Evolutionary conservation across 1,139 yeast genomes (phyloP).

Genomic region (Ashbya aceris): DNA sequence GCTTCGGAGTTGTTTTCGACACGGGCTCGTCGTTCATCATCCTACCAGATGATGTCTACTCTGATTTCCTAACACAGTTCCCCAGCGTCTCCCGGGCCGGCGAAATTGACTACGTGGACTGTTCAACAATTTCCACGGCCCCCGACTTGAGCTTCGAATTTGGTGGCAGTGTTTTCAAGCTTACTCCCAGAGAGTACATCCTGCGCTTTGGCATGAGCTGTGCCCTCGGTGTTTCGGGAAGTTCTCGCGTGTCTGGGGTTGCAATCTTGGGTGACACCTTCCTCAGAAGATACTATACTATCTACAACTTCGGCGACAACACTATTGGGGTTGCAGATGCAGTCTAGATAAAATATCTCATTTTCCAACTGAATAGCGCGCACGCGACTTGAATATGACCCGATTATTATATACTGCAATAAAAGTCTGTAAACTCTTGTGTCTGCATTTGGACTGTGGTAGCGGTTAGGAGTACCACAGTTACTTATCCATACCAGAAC

Average conservation of each 20-base stretch:
- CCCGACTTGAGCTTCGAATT: constrained; percentile 89
- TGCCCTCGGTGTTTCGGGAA: constrained; percentile 80
- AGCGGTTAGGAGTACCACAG: no score
- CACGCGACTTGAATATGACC: no score
- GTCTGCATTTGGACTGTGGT: no score
- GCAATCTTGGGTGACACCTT: constrained; percentile 96
- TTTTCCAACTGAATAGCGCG: no score
- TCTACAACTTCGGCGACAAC: constrained; percentile 80
- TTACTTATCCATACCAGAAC: no score
- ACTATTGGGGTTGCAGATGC: constrained; percentile 81
- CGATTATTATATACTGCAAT: no score
- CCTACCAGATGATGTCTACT: constrained; percentile 87
- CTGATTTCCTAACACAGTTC: constrained; percentile 57
- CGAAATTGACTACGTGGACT: constrained; percentile 90
- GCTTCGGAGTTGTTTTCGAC: constrained; percentile 94
- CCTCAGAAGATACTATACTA: constrained; percentile 87
- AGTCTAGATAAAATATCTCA: no score
- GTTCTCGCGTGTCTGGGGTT: constrained; percentile 87
- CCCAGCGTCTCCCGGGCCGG: constrained; percentile 97
- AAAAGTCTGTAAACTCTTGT: no score
- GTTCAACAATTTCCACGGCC: constrained; percentile 68
- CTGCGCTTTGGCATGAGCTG: constrained; percentile 91
- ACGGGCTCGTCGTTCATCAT: constrained; percentile 97
- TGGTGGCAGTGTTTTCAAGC: constrained; percentile 83
- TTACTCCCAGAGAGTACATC: constrained; percentile 81